Evolutionary conservation across 768 basidiomycete genomes (phyloP).

Genomic region (Collybia sordida): DNA sequence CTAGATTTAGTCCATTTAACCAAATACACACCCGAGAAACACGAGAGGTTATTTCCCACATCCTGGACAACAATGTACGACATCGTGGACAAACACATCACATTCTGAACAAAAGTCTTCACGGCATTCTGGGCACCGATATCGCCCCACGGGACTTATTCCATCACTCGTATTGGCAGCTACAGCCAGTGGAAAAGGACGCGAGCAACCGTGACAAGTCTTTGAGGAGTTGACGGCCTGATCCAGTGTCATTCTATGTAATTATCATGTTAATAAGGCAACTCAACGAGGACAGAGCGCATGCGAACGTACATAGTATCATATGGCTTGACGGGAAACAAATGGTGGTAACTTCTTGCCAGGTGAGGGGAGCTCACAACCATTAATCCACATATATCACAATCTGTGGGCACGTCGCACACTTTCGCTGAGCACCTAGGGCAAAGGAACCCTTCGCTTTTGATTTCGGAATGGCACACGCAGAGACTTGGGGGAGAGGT

Average conservation of each 20-base stretch:
- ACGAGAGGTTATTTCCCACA: slow-evolving; percentile 49
- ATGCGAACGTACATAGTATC: slow-evolving; percentile 65
- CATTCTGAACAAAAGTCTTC: slow-evolving; percentile 94
- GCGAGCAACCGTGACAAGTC: slow-evolving; percentile 79
- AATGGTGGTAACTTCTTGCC: slow-evolving; percentile 91
- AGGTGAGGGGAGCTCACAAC: slow-evolving; percentile 97
- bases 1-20: no score
- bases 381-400: slow-evolving; percentile 95
- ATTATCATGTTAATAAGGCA: slow-evolving; percentile 3
- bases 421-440: slow-evolving; percentile 91
- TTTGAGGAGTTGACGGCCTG: slow-evolving; percentile 30
- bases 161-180: slow-evolving; percentile 51
- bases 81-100: slow-evolving; percentile 95
- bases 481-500: slow-evolving; percentile 83
- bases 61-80: slow-evolving; percentile 92
- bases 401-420: slow-evolving; percentile 98
- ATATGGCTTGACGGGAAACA: slow-evolving; percentile 93
- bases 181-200: slow-evolving; percentile 56
- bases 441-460: slow-evolving; percentile 92
- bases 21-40: neutral
- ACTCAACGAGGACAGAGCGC: slow-evolving; percentile 1
- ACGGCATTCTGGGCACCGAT: slow-evolving; percentile 83
- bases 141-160: slow-evolving; percentile 82
- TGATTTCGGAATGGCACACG: slow-evolving; percentile 91
- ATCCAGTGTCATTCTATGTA: slow-evolving; percentile 22